A percentile compares a stretch with the other conserved stretches of the same genome.
Conservation (phyloP, 2,329 filamentous ascomycete genomes). For the Exophiala bonariae region DNA sequence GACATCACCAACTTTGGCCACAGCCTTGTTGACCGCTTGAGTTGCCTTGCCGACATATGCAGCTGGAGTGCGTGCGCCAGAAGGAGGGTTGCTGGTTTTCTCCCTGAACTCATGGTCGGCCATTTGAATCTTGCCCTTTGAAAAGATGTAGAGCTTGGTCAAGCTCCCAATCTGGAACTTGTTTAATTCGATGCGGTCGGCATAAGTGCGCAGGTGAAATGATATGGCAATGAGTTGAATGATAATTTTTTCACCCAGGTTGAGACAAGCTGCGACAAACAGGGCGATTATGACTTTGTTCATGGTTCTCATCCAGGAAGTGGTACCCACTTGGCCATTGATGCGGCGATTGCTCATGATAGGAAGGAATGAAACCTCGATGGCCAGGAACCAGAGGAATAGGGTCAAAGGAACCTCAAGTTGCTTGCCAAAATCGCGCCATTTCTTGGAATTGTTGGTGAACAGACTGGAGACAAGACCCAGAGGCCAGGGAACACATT, state of each 20-base stretch:
- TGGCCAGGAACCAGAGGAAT: slow-evolving; percentile 89
- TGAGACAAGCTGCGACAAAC: slow-evolving; percentile 77
- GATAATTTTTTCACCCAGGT: slow-evolving; percentile 87
- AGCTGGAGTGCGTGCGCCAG: slow-evolving; percentile 73
- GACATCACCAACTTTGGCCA: slow-evolving; percentile 80
- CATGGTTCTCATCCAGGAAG: slow-evolving; percentile 71
- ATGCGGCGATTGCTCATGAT: slow-evolving; percentile 70
- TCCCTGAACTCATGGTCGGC: slow-evolving; percentile 76
- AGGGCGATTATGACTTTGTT: slow-evolving; percentile 84
- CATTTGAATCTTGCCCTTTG: slow-evolving; percentile 63
- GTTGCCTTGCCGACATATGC: slow-evolving; percentile 67
- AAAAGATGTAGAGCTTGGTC: slow-evolving; percentile 65
- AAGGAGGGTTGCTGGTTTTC: slow-evolving; percentile 47
- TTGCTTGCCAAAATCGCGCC: slow-evolving; percentile 82
- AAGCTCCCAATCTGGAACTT: slow-evolving; percentile 79
- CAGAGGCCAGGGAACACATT: slow-evolving; percentile 62
- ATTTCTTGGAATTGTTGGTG: slow-evolving; percentile 88
- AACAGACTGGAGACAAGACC: slow-evolving; percentile 69
- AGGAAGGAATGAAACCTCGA: slow-evolving; percentile 81
- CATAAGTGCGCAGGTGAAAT: slow-evolving; percentile 88
- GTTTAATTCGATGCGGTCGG: slow-evolving; percentile 86
- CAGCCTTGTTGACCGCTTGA: slow-evolving; percentile 71
- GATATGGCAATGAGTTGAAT: slow-evolving; percentile 93
- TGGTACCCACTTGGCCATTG: slow-evolving; percentile 52
- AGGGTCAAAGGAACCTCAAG: slow-evolving; percentile 82